Evolutionary conservation across 169 alveolate genomes (phyloP).

Genomic region (Miamiensis avidus): DNA sequence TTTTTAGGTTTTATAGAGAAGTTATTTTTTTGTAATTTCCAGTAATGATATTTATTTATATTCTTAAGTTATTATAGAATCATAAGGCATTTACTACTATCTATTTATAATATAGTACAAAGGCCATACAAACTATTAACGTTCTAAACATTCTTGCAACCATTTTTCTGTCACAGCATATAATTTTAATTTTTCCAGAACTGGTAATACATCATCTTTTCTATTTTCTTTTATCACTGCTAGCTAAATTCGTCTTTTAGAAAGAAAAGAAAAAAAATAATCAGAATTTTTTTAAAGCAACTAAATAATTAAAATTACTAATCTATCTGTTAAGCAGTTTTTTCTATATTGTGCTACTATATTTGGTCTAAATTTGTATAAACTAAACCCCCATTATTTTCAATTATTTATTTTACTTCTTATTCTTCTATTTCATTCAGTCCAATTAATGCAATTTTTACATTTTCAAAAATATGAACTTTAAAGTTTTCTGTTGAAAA

Average conservation of each 20-base stretch:
- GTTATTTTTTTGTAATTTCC: background rate
- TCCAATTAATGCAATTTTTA: background rate
- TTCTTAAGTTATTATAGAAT: no score
- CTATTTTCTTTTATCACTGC: background rate
- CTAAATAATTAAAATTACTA: no score
- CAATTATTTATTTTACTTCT: background rate
- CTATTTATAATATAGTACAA: background rate
- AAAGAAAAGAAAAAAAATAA: no score
- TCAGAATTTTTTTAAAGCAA: background rate
- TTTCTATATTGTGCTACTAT: background rate
- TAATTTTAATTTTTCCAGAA: background rate
- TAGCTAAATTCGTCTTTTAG: background rate
- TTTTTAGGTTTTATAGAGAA: background rate
- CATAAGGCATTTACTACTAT: no score
- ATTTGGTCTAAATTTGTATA: background rate
- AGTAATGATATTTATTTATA: no score
- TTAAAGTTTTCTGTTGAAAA: background rate
- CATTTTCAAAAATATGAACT: background rate
- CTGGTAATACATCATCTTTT: no score
- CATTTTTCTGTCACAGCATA: background rate
- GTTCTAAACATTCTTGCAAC: background rate
- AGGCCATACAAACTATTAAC: background rate
- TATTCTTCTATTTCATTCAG: background rate
- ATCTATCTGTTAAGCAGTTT: background rate
- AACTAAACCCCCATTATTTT: background rate